Evolutionary conservation across 164 flowering plant species (phyloP).

Genomic region (Vitis amurensis): DNA sequence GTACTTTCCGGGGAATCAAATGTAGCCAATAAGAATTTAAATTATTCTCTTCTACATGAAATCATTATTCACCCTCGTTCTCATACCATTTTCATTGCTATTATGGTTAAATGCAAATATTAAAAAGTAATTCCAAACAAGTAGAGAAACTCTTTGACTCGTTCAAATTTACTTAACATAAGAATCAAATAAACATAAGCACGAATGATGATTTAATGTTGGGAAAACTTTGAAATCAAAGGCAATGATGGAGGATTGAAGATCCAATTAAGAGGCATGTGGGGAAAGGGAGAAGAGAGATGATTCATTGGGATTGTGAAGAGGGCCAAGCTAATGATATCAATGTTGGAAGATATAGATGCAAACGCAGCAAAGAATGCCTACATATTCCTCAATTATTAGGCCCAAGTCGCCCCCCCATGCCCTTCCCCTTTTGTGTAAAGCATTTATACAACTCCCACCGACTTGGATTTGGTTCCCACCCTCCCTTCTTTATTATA

Average conservation of each 20-base stretch:
- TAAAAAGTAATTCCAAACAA: too few relatives aligned
- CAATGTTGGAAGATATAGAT: conserved; percentile 16
- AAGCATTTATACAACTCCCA: conserved; percentile 11
- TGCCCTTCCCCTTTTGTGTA: conserved; percentile 10
- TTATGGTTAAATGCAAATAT: too few relatives aligned
- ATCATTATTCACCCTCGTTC: too few relatives aligned
- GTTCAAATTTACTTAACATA: too few relatives aligned
- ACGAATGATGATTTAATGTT: too few relatives aligned
- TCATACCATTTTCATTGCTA: too few relatives aligned
- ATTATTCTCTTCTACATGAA: too few relatives aligned
- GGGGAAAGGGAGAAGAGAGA: conserved; percentile 15
- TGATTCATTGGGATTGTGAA: conserved; percentile 1
- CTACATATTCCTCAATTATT: conserved; percentile 12
- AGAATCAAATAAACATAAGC: too few relatives aligned
- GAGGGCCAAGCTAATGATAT: conserved; percentile 20
- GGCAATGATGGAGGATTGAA: conserved; percentile 1
- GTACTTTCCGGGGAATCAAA: too few relatives aligned
- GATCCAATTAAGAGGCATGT: conserved; percentile 25
- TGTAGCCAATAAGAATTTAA: too few relatives aligned
- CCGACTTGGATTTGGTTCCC: conserved; percentile 14
- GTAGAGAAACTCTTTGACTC: too few relatives aligned
- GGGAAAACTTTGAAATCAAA: too few relatives aligned
- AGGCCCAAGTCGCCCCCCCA: not conserved
- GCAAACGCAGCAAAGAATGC: conserved; percentile 31
- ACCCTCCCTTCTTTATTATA: not conserved